Evolutionary conservation across 768 basidiomycete species (phyloP), one percentile per base, ranked within the genome.

Genomic region (Multifurca ochricompacta): DNA sequence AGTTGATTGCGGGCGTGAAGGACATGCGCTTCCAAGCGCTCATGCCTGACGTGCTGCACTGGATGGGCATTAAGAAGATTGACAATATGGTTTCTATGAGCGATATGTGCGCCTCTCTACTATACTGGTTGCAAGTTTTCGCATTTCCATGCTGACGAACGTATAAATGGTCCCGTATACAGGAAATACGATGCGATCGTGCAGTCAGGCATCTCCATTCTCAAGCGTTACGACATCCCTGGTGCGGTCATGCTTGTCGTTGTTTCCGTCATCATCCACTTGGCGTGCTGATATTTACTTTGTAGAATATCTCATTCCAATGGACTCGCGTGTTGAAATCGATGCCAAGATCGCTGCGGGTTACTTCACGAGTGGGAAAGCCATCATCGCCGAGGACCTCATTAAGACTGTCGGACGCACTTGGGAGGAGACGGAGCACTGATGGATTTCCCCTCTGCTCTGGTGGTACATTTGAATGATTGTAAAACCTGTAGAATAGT

Each of bases 121-220:
- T n/a, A n/a, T n/a, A n/a, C n/a, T n/a, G n/a, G n/a, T n/a, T n/a
- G n/a, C n/a, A n/a, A n/a, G 5, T 34, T 13, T 9, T 49, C 39
- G 27, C n/a, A 9, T 31, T 30, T 43, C 28, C 10, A 14, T 25
- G 19, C 21, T 46, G n/a, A n/a, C n/a, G n/a, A 8, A 51, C 28
- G 25, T 23, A 25, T 39, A n/a, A 37, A 19, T 13, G n/a, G 37
- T 32, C 57, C 10, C 35, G 21, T 21, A 59, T n/a, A n/a, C 65
- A 83, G 86, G 82, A 95, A 97, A 81, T 93, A 96, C 71, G 82
- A 96, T 59, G 92, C 94, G 8, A 94, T 97, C 44, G 87, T 94
- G 52, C 77, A 83, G 63, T 85, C 84, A 9, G 94, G 94, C 1
- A 95, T 96, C 55, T 79, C 81, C 2, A 91, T 97, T 54, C 43